Evolutionary conservation across 1,139 yeast species (phyloP).

Genomic region (Candida sanyaensis): DNA sequence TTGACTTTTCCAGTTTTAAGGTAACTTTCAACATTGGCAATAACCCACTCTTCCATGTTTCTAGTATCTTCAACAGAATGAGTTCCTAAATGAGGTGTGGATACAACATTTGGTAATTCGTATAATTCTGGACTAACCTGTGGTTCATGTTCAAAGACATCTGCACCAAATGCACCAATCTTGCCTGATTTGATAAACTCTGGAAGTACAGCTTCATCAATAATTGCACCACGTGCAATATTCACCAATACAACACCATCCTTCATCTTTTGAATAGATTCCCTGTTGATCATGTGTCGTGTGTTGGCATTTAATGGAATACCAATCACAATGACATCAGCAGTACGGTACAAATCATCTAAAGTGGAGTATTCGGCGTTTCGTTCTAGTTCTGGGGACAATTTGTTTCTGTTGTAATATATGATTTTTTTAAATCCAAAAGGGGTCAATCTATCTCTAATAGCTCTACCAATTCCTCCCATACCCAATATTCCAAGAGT

Average conservation of each 20-base stretch:
- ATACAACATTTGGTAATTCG: conserved; percentile 56
- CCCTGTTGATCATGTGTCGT: conserved; percentile 55
- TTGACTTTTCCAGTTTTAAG: conserved; percentile 59
- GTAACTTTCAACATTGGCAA: conserved; percentile 44
- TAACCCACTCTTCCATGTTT: conserved; percentile 57
- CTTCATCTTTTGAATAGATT: conserved; percentile 56
- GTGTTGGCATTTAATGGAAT: conserved; percentile 61
- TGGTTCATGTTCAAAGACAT: conserved; percentile 85
- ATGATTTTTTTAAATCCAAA: conserved; percentile 61
- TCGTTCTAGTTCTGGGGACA: conserved; percentile 53
- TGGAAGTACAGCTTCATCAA: conserved; percentile 64
- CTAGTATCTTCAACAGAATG: conserved; percentile 57
- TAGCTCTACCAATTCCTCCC: conserved; percentile 76
- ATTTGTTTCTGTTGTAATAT: conserved; percentile 58
- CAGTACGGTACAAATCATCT: conserved; percentile 52
- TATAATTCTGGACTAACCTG: conserved; percentile 57
- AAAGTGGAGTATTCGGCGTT: conserved; percentile 57
- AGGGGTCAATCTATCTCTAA: conserved; percentile 60
- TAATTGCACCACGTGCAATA: conserved; percentile 75
- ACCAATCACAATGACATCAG: conserved; percentile 62
- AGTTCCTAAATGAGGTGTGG: conserved; percentile 86
- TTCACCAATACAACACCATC: conserved; percentile 65
- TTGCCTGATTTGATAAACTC: conserved; percentile 66
- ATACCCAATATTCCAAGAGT: conserved; percentile 68
- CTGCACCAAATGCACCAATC: conserved; percentile 71